These are phyloP conservation scores for Herpetomonas tarakana DNA, from an alignment of 208 protist genomes.

Conservation along the genomic window DNA sequence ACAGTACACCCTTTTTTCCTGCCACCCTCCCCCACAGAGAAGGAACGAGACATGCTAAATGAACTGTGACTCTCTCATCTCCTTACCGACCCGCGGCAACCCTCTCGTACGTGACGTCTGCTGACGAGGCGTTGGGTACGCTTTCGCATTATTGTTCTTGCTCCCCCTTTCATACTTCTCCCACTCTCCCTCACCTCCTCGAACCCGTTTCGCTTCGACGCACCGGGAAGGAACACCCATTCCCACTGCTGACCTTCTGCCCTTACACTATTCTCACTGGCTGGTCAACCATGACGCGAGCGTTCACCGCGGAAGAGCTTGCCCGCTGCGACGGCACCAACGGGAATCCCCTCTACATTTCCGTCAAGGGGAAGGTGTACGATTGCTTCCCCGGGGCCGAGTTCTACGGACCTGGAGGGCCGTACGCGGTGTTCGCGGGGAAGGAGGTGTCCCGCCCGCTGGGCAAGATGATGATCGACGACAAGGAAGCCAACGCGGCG, in stretches of 20 bases:
- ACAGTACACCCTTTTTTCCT: too few relatives aligned
- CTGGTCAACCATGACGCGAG: slow-evolving; percentile 13
- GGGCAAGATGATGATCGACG: slow-evolving; percentile 80
- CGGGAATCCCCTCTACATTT: slow-evolving; percentile 61
- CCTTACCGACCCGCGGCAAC: too few relatives aligned
- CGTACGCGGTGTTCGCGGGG: slow-evolving; percentile 80
- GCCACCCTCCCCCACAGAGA: too few relatives aligned
- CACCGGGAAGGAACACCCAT: too few relatives aligned
- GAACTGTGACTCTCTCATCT: too few relatives aligned
- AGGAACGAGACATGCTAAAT: too few relatives aligned
- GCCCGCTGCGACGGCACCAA: slow-evolving; percentile 36
- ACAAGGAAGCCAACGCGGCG: slow-evolving; percentile 68
- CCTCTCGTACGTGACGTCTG: too few relatives aligned
- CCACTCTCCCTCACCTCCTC: too few relatives aligned
- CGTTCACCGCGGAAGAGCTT: slow-evolving; percentile 52
- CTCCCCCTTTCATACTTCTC: slow-evolving; percentile 4
- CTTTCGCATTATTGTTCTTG: not conserved
- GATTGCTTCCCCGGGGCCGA: slow-evolving; percentile 56
- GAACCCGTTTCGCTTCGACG: too few relatives aligned
- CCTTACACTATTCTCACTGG: too few relatives aligned
- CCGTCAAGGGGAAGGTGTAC: slow-evolving; percentile 76
- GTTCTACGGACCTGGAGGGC: slow-evolving; percentile 75
- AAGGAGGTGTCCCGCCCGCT: slow-evolving; percentile 74
- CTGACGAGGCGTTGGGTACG: too few relatives aligned
- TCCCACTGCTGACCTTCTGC: too few relatives aligned